Evolutionary conservation across 331 rosid species (phyloP).

Genomic region (Saraca asoca): DNA sequence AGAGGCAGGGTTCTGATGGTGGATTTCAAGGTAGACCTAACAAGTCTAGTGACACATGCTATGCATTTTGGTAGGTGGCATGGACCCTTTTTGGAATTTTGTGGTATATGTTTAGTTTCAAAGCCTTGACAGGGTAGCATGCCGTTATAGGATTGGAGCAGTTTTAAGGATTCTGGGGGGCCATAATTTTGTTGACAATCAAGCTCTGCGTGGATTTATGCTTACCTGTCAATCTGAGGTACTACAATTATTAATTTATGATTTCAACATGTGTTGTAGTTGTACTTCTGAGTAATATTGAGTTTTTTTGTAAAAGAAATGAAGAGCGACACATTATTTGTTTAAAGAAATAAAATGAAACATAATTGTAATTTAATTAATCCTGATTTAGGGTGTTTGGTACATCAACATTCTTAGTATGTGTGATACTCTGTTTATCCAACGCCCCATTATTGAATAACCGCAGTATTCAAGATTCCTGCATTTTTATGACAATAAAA

Average conservation of each 20-base stretch:
- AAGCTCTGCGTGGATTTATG: slow-evolving; percentile 65
- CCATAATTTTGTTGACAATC: slow-evolving; percentile 55
- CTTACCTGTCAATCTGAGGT: slow-evolving; percentile 83
- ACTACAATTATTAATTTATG: slow-evolving; percentile 11
- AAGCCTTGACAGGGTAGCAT: slow-evolving; percentile 36
- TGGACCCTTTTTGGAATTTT: slow-evolving; percentile 23
- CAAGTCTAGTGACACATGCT: slow-evolving; percentile 84
- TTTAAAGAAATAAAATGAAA: background rate
- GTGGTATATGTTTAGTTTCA: slow-evolving; percentile 21
- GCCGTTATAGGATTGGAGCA: slow-evolving; percentile 73
- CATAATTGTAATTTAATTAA: too few species aligned
- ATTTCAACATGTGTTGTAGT: background rate
- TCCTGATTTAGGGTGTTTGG: too few species aligned
- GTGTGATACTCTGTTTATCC: too few species aligned
- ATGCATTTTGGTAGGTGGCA: slow-evolving; percentile 83
- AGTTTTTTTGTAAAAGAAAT: too few species aligned
- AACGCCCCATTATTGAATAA: too few species aligned
- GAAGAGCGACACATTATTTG: background rate
- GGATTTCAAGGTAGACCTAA: slow-evolving; percentile 96
- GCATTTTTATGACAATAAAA: too few species aligned
- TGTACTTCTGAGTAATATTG: too few species aligned
- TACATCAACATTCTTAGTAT: too few species aligned
- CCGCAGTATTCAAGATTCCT: too few species aligned
- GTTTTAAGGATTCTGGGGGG: slow-evolving; percentile 76
- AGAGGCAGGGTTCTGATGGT: slow-evolving; percentile 85